Conservation (phyloP, 306 rosid species). For the Oxytropis ochrocephala region DNA sequence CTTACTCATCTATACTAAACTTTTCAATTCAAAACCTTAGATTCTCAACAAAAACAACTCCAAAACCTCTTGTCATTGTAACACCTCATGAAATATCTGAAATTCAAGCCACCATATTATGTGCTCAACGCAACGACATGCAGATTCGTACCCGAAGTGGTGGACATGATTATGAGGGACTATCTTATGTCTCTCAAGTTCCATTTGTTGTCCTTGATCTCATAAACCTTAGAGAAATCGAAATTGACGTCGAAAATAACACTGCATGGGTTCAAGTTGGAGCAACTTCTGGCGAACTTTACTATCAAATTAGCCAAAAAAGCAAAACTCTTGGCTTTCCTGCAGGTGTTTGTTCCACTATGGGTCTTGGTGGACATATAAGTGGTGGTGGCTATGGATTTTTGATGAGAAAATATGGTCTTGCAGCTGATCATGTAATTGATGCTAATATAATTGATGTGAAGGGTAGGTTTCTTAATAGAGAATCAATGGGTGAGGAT, state of each 20-base stretch:
- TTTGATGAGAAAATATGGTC: too few relatives aligned
- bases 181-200: background rate
- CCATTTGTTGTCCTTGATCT: constrained; percentile 46
- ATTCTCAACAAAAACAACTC: constrained; percentile 24
- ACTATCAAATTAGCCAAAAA: background rate
- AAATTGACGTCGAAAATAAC: constrained; percentile 3
- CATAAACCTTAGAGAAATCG: constrained; percentile 31
- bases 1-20: constrained; percentile 25
- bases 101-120: constrained; percentile 41
- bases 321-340: constrained; percentile 13
- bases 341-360: constrained; percentile 1
- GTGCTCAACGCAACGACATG: constrained; percentile 35
- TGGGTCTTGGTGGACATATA: background rate
- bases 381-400: too few relatives aligned
- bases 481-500: too few relatives aligned
- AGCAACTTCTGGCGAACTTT: too few relatives aligned
- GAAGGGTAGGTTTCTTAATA: too few relatives aligned
- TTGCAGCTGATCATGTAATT: too few relatives aligned
- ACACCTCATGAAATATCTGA: constrained; percentile 25
- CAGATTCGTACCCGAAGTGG: constrained; percentile 53
- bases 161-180: constrained; percentile 30
- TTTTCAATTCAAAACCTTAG: constrained; percentile 25
- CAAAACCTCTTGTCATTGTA: background rate
- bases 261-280: background rate
- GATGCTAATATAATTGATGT: too few relatives aligned